Conservation (phyloP, 31 red algal genomes). For the Bonnemaisonia californica region DNA sequence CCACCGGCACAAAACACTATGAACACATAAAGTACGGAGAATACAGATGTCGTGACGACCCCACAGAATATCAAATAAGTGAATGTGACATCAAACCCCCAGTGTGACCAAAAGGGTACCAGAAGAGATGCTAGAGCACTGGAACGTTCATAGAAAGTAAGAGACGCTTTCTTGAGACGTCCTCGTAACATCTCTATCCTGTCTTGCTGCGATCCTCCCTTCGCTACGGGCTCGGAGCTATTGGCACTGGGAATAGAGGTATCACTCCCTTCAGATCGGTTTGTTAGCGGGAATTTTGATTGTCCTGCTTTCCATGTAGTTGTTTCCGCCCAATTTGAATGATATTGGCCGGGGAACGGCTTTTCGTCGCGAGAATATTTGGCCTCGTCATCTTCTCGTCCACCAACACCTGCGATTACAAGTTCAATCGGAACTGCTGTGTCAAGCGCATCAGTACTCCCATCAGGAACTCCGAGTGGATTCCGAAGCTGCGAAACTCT, state of each 20-base stretch:
- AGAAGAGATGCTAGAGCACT: conserved; percentile 25
- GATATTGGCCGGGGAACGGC: neutral
- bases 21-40: conserved; percentile 39
- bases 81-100: conserved; percentile 60
- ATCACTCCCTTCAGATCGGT: neutral
- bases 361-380: neutral
- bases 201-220: conserved; percentile 2
- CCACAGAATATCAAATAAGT: conserved; percentile 40
- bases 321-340: conserved; percentile 16
- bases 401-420: conserved; percentile 28
- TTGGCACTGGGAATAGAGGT: neutral
- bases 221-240: neutral
- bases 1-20: conserved; percentile 28
- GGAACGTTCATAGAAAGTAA: neutral
- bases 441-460: conserved; percentile 23
- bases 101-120: conserved; percentile 48
- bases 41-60: conserved; percentile 26
- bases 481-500: neutral
- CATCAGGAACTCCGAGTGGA: neutral
- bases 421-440: conserved; percentile 21
- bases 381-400: neutral
- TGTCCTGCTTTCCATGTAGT: neutral
- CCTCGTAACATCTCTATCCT: conserved; percentile 13
- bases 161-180: neutral
- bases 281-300: neutral